Percentiles rank a stretch among this genome's conserved stretches.
Evolutionary conservation across 106 monocot species (phyloP).

Genomic region (Triglochin maritima): DNA sequence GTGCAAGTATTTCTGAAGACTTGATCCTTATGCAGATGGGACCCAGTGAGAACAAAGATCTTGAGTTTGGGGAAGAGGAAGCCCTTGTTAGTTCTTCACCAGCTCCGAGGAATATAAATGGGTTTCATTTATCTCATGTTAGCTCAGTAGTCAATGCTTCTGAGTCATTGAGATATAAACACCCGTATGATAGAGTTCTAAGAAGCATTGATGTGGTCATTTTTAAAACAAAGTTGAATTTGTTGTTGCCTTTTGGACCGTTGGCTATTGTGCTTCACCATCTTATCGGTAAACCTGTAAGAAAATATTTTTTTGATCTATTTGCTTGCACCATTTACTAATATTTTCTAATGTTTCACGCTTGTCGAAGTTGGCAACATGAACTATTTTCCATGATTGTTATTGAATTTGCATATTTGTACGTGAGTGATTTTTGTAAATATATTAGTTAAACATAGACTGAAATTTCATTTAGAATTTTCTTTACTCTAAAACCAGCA

Average conservation of each 20-base stretch:
- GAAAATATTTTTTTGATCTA: background rate
- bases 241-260: slow-evolving; percentile 89
- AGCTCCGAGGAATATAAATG: slow-evolving; percentile 29
- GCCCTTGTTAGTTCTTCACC: slow-evolving; percentile 14
- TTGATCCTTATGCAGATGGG: slow-evolving; percentile 2
- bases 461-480: background rate
- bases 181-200: slow-evolving; percentile 29
- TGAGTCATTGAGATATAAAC: slow-evolving; percentile 4
- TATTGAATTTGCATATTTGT: no score
- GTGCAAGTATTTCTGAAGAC: no score
- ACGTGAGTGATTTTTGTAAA: no score
- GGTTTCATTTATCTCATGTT: slow-evolving; percentile 17
- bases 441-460: background rate
- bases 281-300: slow-evolving; percentile 70
- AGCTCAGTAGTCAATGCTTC: slow-evolving; percentile 1
- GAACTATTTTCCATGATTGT: no score
- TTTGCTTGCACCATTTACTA: no score
- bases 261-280: slow-evolving; percentile 71
- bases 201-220: slow-evolving; percentile 56
- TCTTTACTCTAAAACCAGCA: background rate
- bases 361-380: no score
- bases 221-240: slow-evolving; percentile 71
- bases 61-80: slow-evolving; percentile 15
- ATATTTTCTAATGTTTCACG: no score
- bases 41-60: slow-evolving; percentile 2